Evolutionary conservation across 768 basidiomycete species (phyloP).

Genomic region (Collybia sp.): DNA sequence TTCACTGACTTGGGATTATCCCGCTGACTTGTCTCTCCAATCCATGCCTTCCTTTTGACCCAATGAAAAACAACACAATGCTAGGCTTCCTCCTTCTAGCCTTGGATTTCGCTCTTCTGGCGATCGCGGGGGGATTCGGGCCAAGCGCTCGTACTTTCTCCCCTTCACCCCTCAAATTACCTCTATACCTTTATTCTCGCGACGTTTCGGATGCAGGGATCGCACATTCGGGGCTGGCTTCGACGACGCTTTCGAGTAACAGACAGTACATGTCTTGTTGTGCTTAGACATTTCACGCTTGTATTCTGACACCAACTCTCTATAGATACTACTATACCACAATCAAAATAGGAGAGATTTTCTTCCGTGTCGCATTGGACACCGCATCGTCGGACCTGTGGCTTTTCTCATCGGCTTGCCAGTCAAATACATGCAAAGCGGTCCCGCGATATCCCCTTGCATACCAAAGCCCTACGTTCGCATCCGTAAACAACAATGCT

Average conservation of each 20-base stretch:
- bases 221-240: conserved; percentile 33
- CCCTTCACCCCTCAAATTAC: neutral
- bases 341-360: conserved; percentile 55
- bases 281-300: too few relatives aligned
- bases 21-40: neutral
- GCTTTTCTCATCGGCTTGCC: conserved; percentile 63
- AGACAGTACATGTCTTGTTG: conserved; percentile 33
- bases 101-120: too few relatives aligned
- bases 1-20: neutral
- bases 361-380: conserved; percentile 67
- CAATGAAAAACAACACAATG: neutral
- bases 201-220: conserved; percentile 17
- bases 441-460: conserved; percentile 69
- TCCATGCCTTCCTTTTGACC: neutral
- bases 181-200: neutral
- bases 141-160: neutral
- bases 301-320: conserved; percentile 7
- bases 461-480: conserved; percentile 65
- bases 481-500: conserved; percentile 52
- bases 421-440: conserved; percentile 43
- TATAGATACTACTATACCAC: conserved; percentile 65
- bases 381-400: conserved; percentile 74
- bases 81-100: neutral
- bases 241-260: conserved; percentile 41
- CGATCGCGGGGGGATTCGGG: too few relatives aligned